phyloP scores from a whole-genome alignment of 768 basidiomycete genomes.

The Suillus sp. region DNA sequence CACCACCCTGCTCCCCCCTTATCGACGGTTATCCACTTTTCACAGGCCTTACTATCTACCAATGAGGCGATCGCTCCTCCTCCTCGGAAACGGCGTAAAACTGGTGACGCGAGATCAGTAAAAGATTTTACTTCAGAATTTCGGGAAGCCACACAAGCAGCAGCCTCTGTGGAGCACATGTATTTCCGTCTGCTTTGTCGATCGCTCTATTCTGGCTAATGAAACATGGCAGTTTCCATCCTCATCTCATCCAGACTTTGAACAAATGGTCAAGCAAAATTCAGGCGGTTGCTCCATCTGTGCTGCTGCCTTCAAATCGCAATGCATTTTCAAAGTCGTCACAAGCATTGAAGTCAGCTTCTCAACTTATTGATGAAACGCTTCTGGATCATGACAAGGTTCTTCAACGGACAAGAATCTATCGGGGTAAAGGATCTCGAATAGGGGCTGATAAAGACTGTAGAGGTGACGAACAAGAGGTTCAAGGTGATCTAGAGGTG shows the following conservation, averaged over 20 bases:
- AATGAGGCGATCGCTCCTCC: slow-evolving; percentile 53
- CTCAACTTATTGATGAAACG: slow-evolving; percentile 78
- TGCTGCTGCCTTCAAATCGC: slow-evolving; percentile 68
- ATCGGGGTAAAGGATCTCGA: slow-evolving; percentile 50
- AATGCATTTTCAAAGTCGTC: slow-evolving; percentile 65
- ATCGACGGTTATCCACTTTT: slow-evolving; percentile 20
- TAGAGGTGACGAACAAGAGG: slow-evolving; percentile 35
- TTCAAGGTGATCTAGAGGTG: slow-evolving; percentile 45
- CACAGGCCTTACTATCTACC: slow-evolving; percentile 45
- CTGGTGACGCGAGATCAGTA: slow-evolving; percentile 28
- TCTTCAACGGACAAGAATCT: slow-evolving; percentile 62
- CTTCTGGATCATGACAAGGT: slow-evolving; percentile 59
- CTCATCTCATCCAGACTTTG: slow-evolving; percentile 74
- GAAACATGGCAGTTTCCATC: slow-evolving; percentile 52
- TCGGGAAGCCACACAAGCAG: slow-evolving; percentile 43
- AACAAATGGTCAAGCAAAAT: slow-evolving; percentile 97
- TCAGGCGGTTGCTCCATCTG: slow-evolving; percentile 85
- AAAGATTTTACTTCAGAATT: slow-evolving; percentile 33
- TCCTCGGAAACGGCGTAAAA: slow-evolving; percentile 58
- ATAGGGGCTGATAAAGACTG: slow-evolving; percentile 42
- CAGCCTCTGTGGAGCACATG: slow-evolving; percentile 52
- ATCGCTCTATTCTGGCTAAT: slow-evolving; percentile 12
- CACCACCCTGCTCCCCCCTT: slow-evolving; percentile 6
- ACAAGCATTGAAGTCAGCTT: slow-evolving; percentile 61
- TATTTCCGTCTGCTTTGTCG: slow-evolving; percentile 36